Conservation (phyloP, 768 basidiomycete species). For the Suillus bovinus region DNA sequence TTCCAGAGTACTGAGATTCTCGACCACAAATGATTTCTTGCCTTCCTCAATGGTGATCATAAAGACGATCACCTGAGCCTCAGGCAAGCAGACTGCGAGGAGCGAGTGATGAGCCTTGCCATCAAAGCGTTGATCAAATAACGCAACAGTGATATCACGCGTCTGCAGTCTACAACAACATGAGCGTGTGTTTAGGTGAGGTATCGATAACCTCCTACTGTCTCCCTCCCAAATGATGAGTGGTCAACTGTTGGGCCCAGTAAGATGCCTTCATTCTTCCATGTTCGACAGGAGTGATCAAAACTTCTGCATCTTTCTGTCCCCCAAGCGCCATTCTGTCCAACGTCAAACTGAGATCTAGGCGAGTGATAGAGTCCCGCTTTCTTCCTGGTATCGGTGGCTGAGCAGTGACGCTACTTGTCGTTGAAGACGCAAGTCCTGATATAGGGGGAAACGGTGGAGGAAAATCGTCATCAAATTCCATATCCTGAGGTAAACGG, state of each 20-base stretch:
- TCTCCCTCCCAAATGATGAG: constrained; percentile 44
- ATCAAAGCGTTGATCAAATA: constrained; percentile 69
- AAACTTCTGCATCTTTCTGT: constrained; percentile 42
- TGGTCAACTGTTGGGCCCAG: constrained; percentile 67
- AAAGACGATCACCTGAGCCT: constrained; percentile 47
- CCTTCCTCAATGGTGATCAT: constrained; percentile 43
- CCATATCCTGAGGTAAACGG: constrained; percentile 38
- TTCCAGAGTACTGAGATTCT: constrained; percentile 36
- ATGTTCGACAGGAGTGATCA: constrained; percentile 48
- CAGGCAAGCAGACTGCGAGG: constrained; percentile 56
- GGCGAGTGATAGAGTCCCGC: constrained; percentile 48
- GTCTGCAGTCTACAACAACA: constrained; percentile 9
- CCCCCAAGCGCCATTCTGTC: constrained; percentile 70
- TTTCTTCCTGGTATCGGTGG: constrained; percentile 48
- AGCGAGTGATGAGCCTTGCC: constrained; percentile 52
- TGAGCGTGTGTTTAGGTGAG: constrained; percentile 8
- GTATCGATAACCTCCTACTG: constrained; percentile 46
- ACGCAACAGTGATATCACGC: constrained; percentile 46
- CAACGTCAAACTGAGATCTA: constrained; percentile 59
- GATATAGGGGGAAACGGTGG: constrained; percentile 32
- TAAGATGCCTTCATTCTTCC: constrained; percentile 69
- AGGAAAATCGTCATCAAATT: constrained; percentile 36
- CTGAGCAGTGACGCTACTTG: constrained; percentile 52
- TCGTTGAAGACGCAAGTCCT: constrained; percentile 51
- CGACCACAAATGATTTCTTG: constrained; percentile 42